These are phyloP conservation scores for Aspergillus baeticus DNA, from an alignment of 495 filamentous ascomycete species.

Conservation along the genomic window DNA sequence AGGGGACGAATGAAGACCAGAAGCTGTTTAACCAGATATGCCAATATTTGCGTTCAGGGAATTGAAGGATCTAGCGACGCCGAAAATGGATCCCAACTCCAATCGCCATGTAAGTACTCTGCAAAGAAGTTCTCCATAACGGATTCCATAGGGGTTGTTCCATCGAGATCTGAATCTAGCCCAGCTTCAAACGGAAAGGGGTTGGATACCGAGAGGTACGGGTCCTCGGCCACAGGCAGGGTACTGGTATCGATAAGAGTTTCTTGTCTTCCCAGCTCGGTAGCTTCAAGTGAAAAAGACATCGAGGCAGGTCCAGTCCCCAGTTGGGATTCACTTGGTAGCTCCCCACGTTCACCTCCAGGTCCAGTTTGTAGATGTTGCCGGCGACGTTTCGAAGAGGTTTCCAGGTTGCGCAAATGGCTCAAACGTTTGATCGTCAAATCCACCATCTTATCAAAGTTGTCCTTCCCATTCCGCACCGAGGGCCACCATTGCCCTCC, in stretches of 20 bases:
- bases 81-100: slow-evolving; percentile 29
- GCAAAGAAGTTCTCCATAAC: slow-evolving; percentile 25
- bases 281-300: no score
- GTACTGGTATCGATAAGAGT: background rate
- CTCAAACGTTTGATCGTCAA: slow-evolving; percentile 22
- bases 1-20: no score
- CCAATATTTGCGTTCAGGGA: background rate
- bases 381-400: background rate
- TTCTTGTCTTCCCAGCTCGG: no score
- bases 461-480: slow-evolving; percentile 24
- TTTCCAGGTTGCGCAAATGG: background rate
- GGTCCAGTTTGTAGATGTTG: background rate
- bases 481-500: slow-evolving; percentile 29
- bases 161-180: background rate
- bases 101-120: slow-evolving; percentile 25
- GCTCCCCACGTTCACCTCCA: background rate
- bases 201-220: background rate
- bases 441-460: slow-evolving; percentile 26
- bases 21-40: no score
- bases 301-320: background rate
- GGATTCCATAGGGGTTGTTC: slow-evolving; percentile 10
- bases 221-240: background rate
- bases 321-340: background rate
- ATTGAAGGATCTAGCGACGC: background rate
- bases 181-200: background rate